These are phyloP conservation scores for Diplotaxis tenuifolia DNA, from an alignment of 345 rosid species.

Conservation along the genomic window DNA sequence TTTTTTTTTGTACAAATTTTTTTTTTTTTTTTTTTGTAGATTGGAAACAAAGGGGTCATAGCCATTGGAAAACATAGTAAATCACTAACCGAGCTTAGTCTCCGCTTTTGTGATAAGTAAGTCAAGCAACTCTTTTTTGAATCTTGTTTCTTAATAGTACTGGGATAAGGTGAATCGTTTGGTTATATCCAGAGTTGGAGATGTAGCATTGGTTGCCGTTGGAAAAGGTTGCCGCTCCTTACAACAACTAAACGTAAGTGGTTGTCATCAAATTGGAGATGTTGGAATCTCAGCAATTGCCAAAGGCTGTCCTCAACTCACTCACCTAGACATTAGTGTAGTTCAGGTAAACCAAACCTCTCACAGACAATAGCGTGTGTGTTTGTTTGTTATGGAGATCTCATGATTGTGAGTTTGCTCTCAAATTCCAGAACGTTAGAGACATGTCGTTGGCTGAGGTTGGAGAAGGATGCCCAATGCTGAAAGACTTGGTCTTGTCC, in stretches of 20 bases:
- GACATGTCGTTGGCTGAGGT: constrained; percentile 74
- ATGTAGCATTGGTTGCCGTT: constrained; percentile 70
- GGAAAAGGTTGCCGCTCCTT: constrained; percentile 79
- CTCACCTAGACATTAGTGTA: constrained; percentile 74
- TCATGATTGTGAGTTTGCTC: not conserved
- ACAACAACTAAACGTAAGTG: constrained; percentile 74
- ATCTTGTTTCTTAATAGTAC: not conserved
- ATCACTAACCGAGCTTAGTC: constrained; percentile 76
- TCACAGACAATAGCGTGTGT: not conserved
- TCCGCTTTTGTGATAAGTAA: constrained; percentile 86
- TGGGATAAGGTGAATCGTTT: constrained; percentile 11
- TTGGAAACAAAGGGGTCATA: constrained; percentile 77
- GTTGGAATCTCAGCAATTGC: constrained; percentile 81
- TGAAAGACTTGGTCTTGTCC: constrained; percentile 76
- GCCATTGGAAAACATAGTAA: constrained; percentile 79
- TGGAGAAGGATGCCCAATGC: constrained; percentile 79
- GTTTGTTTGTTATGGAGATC: not conserved
- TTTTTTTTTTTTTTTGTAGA: constrained; percentile 42
- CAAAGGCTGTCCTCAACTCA: constrained; percentile 76
- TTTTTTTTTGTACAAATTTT: too few relatives aligned
- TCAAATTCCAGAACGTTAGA: constrained; percentile 59
- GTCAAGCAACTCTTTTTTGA: constrained; percentile 10
- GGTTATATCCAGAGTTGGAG: constrained; percentile 59
- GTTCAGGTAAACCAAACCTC: constrained; percentile 57
- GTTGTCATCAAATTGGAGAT: constrained; percentile 83